Base-by-base conservation (phyloP, 148 eudicot species). In the Vaccinium vitisidaea region DNA sequence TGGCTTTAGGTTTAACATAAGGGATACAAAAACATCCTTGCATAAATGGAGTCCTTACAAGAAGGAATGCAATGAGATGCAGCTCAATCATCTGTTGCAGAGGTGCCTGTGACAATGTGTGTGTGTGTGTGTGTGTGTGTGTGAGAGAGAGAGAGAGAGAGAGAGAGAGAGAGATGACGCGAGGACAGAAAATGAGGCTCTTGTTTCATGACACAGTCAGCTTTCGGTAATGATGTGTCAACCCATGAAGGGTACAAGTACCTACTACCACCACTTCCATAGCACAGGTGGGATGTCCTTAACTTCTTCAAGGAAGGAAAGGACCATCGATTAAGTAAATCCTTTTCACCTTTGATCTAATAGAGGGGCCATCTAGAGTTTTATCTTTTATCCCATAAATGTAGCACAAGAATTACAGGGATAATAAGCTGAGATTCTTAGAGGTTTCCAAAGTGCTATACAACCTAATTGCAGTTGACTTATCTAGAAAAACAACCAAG, bases 361-460 rank as follows among this genome's bases (percentile, higher is more conserved):
- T 48, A n/a, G 32, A 50, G 15, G 80, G 58, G 14, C 58, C 56
- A 75, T 46, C 14, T 19, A 75, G 19, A 46, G 21, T 75, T 75
- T 75, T 56, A 56, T 56, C 21, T 56, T 55, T 53, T 43, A 75
- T 48, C 23, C 23, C 53, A 75, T 19, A 75, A 75, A 46, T 43
- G 53, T 27, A 75, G 23, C 21, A 75, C 15, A 18, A 21, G 54
- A 46, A 76, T 76, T 53, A 12, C 23, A 19, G 55, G 27, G 30
- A 75, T 76, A 21, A 48, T n/a, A 16, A 11, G 14, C 27, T 76
- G 25, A 8, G 4, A 46, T 75, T 75, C 32, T 76, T n/a, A 76
- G 12, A 48, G 55, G 53, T 49, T 76, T 77, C 21, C 49, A 19
- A 77, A 53, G 80, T 77, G 59, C 48, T 77, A 77, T 23, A 50